Percentiles rank a stretch among this genome's conserved stretches.
Evolutionary conservation across 495 filamentous ascomycete genomes (phyloP).

Genomic region (Xylaria longipes): DNA sequence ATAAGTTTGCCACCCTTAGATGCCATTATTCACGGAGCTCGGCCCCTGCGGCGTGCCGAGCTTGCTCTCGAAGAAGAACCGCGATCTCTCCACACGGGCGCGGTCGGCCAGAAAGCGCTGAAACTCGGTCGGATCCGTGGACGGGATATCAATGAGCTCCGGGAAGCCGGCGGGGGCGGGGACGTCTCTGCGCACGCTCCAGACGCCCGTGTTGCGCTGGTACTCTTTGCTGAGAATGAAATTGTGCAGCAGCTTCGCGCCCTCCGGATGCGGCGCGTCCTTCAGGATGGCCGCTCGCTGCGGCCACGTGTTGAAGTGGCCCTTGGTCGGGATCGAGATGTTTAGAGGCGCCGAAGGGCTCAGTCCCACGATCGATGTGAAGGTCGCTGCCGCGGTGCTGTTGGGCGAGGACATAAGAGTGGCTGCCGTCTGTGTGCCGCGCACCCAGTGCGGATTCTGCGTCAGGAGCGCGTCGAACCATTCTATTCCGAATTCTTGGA

Average conservation of each 20-base stretch:
- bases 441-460: slow-evolving; percentile 47
- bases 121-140: slow-evolving; percentile 39
- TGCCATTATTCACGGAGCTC: slow-evolving; percentile 39
- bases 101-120: slow-evolving; percentile 40
- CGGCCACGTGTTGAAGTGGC: slow-evolving; percentile 42
- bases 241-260: slow-evolving; percentile 42
- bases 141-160: slow-evolving; percentile 30
- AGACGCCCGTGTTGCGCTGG: slow-evolving; percentile 26
- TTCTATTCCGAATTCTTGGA: slow-evolving; percentile 39
- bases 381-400: slow-evolving; percentile 6
- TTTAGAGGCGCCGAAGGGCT: slow-evolving; percentile 9
- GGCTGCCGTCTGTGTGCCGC: slow-evolving; percentile 41
- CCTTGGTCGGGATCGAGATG: slow-evolving; percentile 30
- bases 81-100: slow-evolving; percentile 36
- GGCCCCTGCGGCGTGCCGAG: slow-evolving; percentile 40
- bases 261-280: slow-evolving; percentile 42
- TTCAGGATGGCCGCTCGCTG: slow-evolving; percentile 44
- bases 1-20: slow-evolving; percentile 3
- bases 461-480: slow-evolving; percentile 44
- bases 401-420: slow-evolving; percentile 26
- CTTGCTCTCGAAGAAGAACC: slow-evolving; percentile 38
- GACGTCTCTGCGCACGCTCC: slow-evolving; percentile 14
- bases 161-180: slow-evolving; percentile 8
- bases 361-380: slow-evolving; percentile 7
- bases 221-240: slow-evolving; percentile 38